These are phyloP conservation scores for Kwoniella bestiolae DNA, from an alignment of 768 basidiomycete genomes.

Conservation along the genomic window DNA sequence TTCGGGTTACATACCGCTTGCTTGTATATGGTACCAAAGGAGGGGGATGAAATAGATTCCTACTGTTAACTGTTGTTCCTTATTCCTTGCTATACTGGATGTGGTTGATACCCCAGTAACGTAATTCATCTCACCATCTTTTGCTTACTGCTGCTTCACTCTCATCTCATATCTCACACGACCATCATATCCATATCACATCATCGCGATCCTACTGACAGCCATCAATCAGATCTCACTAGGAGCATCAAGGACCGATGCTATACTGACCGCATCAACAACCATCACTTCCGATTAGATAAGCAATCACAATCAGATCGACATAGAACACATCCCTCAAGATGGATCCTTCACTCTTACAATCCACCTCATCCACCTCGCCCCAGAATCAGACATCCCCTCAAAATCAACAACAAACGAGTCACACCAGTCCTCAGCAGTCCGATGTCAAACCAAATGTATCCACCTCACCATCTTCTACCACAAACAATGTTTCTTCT, in stretches of 20 bases:
- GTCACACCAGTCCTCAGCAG: background rate
- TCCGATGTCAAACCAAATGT: background rate
- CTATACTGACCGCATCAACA: no score
- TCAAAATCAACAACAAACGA: background rate
- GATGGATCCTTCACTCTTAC: background rate
- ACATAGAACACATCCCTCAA: background rate
- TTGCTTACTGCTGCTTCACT: background rate
- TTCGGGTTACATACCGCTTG: no score
- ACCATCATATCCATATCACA: background rate
- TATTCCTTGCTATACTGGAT: no score
- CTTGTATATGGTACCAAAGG: no score
- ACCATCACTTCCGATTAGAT: background rate
- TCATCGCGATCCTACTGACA: background rate
- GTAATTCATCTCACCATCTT: no score
- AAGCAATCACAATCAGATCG: background rate
- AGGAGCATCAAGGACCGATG: no score
- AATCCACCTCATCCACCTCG: background rate
- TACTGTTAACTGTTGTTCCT: no score
- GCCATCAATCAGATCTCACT: no score
- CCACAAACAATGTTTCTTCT: no score
- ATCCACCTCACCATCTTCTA: background rate
- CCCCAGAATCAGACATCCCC: background rate
- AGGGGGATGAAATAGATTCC: no score
- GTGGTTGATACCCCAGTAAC: no score
- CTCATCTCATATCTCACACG: background rate